Conservation (phyloP, 1,139 yeast species). For the Pichiaceae sp. region DNA sequence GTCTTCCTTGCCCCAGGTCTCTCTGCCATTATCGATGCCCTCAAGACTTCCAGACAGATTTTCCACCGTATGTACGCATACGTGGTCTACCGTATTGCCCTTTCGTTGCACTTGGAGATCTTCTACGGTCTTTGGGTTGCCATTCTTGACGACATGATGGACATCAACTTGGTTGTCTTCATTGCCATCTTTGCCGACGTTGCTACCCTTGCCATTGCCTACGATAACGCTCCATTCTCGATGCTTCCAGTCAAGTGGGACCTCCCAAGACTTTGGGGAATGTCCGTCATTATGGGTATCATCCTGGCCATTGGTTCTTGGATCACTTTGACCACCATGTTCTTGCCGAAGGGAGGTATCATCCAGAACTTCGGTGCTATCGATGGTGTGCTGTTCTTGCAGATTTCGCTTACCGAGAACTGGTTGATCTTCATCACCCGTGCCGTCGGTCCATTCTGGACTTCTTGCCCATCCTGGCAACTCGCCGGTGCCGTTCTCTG, state of each 20-base stretch:
- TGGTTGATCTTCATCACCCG: slow-evolving; percentile 94
- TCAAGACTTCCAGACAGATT: slow-evolving; percentile 91
- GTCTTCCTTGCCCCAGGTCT: slow-evolving; percentile 96
- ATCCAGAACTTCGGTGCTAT: slow-evolving; percentile 90
- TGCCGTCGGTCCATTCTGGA: slow-evolving; percentile 96
- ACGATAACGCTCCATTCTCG: slow-evolving; percentile 96
- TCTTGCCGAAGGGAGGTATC: slow-evolving; percentile 81
- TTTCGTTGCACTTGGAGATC: slow-evolving; percentile 85
- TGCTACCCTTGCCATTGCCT: slow-evolving; percentile 92
- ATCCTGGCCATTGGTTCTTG: slow-evolving; percentile 85
- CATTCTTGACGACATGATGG: slow-evolving; percentile 73
- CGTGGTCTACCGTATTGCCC: slow-evolving; percentile 93
- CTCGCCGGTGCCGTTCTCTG: slow-evolving; percentile 84
- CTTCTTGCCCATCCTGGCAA: slow-evolving; percentile 90
- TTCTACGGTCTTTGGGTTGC: slow-evolving; percentile 94
- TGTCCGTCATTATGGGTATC: slow-evolving; percentile 77
- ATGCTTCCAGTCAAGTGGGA: slow-evolving; percentile 98
- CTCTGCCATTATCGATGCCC: slow-evolving; percentile 89
- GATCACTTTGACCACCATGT: slow-evolving; percentile 89
- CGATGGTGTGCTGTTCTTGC: slow-evolving; percentile 87
- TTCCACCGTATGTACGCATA: slow-evolving; percentile 98
- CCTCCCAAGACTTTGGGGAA: slow-evolving; percentile 95
- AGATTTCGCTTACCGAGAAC: slow-evolving; percentile 88
- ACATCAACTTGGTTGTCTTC: slow-evolving; percentile 84
- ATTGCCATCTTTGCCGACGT: slow-evolving; percentile 94